Evolutionary conservation across 2,329 filamentous ascomycete genomes (phyloP).

Genomic region (Pestalotiopsis sp.): DNA sequence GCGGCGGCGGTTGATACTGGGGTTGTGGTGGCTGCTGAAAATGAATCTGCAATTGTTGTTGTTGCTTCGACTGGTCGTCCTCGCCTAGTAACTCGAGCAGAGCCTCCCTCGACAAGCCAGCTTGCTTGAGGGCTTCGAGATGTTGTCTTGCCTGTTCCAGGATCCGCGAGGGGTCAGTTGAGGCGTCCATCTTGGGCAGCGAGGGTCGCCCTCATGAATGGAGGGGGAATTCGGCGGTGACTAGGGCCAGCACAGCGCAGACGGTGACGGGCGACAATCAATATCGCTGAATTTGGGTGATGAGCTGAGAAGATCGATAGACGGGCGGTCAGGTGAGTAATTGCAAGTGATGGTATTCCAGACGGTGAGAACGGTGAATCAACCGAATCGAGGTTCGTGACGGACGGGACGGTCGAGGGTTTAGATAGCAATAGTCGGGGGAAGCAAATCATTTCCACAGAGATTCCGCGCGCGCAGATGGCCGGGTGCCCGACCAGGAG

Average conservation of each 20-base stretch:
- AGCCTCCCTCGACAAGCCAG: conserved; percentile 31
- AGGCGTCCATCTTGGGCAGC: conserved; percentile 5
- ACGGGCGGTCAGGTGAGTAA: neutral
- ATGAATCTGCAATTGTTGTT: conserved; percentile 12
- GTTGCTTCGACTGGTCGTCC: conserved; percentile 15
- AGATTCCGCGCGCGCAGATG: conserved; percentile 8
- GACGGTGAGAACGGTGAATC: conserved; percentile 11
- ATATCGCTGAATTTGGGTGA: neutral
- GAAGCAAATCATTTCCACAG: conserved; percentile 10
- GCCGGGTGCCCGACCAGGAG: conserved; percentile 9
- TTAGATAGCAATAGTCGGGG: conserved; percentile 5
- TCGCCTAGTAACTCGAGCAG: conserved; percentile 29
- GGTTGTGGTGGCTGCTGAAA: conserved; percentile 12
- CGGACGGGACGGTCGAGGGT: conserved; percentile 5
- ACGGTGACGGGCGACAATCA: neutral
- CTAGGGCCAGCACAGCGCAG: neutral
- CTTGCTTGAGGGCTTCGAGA: conserved; percentile 33
- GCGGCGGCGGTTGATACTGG: conserved; percentile 14
- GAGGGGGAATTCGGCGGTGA: neutral
- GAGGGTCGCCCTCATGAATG: conserved; percentile 2
- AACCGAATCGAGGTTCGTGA: conserved; percentile 2
- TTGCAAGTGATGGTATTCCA: neutral
- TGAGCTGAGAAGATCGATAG: neutral
- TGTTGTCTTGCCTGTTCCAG: conserved; percentile 31
- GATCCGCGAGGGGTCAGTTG: conserved; percentile 28